A percentile compares a stretch with the other conserved stretches of the same genome.
phyloP scores from a whole-genome alignment of 2,329 filamentous ascomycete genomes.

The Ophiosphaerella narmari region DNA sequence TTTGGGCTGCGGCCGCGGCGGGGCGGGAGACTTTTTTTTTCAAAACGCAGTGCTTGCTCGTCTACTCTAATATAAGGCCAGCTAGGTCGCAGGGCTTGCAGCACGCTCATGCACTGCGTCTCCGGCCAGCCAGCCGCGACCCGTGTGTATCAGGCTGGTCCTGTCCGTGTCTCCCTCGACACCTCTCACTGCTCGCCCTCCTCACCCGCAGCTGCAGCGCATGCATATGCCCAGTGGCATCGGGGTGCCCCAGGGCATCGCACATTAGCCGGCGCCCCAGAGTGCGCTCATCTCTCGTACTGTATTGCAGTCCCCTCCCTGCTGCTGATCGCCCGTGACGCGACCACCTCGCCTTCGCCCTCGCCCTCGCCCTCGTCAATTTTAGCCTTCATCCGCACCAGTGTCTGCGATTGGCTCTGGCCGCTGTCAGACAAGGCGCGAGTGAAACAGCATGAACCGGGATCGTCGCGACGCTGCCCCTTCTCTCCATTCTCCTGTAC shows the following conservation, averaged over 20 bases:
- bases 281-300: constrained; percentile 1
- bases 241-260: no score
- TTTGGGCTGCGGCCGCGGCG: constrained; percentile 3
- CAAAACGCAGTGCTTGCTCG: constrained; percentile 18
- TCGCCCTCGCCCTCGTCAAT: constrained; percentile 14
- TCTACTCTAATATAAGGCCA: constrained; percentile 23
- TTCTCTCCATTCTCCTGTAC: background rate
- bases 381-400: constrained; percentile 10
- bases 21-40: constrained; percentile 11
- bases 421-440: constrained; percentile 4
- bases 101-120: constrained; percentile 28
- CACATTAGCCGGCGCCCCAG: constrained; percentile 3
- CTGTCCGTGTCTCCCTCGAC: no score
- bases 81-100: constrained; percentile 2
- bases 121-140: constrained; percentile 12
- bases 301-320: constrained; percentile 2
- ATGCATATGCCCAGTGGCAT: background rate
- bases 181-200: background rate
- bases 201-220: constrained; percentile 4
- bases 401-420: constrained; percentile 11
- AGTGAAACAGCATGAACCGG: constrained; percentile 27
- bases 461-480: constrained; percentile 20
- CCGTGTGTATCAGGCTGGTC: no score
- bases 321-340: constrained; percentile 6
- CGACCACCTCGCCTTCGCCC: no score